phyloP scores from a whole-genome alignment of 495 filamentous ascomycete genomes.

The Neurospora cerealis region DNA sequence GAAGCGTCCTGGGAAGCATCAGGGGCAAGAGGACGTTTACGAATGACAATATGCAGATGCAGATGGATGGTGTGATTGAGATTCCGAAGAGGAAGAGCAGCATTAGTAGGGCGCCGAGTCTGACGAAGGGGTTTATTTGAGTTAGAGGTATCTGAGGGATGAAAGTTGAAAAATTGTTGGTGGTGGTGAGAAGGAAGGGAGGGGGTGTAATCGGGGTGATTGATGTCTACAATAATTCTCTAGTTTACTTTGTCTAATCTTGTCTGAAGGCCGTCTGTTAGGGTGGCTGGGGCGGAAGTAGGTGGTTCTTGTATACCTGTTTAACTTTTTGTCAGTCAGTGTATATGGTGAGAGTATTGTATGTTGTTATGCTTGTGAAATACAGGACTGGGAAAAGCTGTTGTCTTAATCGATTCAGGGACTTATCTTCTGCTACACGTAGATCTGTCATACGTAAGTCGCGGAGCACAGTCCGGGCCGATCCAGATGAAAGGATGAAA shows the following conservation, averaged over 20 bases:
- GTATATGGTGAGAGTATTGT: not conserved
- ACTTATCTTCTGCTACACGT: not conserved
- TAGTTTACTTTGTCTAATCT: not conserved
- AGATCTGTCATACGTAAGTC: not conserved
- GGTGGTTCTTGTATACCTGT: not conserved
- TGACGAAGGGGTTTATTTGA: conserved; percentile 49
- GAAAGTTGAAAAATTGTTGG: not conserved
- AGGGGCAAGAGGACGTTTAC: conserved; percentile 27
- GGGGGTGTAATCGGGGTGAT: not conserved
- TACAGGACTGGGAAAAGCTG: not conserved
- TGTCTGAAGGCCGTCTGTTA: not conserved
- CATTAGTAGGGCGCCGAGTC: conserved; percentile 38
- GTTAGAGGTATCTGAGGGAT: not conserved
- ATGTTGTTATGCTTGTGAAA: not conserved
- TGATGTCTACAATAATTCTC: not conserved
- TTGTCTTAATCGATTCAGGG: not conserved
- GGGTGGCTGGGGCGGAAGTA: not conserved
- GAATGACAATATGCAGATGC: conserved; percentile 22
- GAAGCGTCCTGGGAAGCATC: conserved; percentile 19
- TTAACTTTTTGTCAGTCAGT: not conserved
- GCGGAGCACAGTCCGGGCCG: not conserved
- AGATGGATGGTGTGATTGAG: conserved; percentile 32
- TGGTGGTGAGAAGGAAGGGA: not conserved
- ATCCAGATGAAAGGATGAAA: not conserved
- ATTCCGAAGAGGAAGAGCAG: conserved; percentile 47